Base-by-base conservation (phyloP, 192 early-diverging fungal genomes). In the Backusella liffmaniae region DNA sequence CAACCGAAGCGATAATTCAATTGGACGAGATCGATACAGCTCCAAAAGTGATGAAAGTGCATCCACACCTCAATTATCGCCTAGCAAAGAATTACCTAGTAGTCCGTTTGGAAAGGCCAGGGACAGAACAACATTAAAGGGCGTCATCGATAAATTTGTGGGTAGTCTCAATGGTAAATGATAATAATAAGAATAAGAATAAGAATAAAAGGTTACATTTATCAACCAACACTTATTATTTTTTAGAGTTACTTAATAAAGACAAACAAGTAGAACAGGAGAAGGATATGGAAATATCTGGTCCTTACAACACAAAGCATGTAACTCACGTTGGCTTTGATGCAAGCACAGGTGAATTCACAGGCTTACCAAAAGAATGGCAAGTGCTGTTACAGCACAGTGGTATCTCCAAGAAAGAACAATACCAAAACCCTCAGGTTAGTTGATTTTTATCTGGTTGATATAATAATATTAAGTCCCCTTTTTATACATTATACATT, bases 241-340 rank as follows among this genome's bases (percentile, higher is more conserved):
- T 18, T 44, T 15, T 74, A 77, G 78, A 76, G 72, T 49, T 76
- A 4, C 69, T 77, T 23, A 73, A 73, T 51, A 72, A 68, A 23
- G 68, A 76, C 21, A 76, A 67, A 73, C 77, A 77, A 41, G 29
- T 30, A 30, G 70, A 71, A 32, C 70, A 71, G 88, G 46, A 87
- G 84, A 94, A 92, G 72, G 91, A 93, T 75, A 89, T 92, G 77
- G 93, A 98, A 81, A 96, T 99, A 73, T 97, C 95, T 16, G 90
- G 90, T 29, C 98, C 98, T 4, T 99, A 95, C 84, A 98, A 98
- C 79, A 93, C 98, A 18, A 92, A 97, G 46, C 98, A 99, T 85
- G 87, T 99, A 53, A 98, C 97, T 26, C 98, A 99, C 81, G 98
- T 98, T 62, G 98, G 98, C 7, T 99, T 95, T 82, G 96, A 99